These are phyloP conservation scores for Hemileia vastatrix DNA, from an alignment of 1,284 basidiomycete genomes.

Conservation along the genomic window DNA sequence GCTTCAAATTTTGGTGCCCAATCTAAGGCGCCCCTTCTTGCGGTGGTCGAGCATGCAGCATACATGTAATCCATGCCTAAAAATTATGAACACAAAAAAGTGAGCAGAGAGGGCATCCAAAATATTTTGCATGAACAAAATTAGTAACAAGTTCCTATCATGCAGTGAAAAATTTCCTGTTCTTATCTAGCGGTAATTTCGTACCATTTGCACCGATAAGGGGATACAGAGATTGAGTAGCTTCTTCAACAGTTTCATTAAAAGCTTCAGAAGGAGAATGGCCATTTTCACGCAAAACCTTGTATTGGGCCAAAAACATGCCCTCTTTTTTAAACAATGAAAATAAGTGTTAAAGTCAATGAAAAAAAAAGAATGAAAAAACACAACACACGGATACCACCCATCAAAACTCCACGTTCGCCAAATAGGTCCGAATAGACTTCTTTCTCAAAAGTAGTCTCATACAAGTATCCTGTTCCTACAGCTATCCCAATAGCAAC, in stretches of 20 bases:
- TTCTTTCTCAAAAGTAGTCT: constrained; percentile 99
- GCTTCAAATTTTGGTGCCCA: constrained; percentile 96
- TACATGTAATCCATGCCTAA: constrained; percentile 97
- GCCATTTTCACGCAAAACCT: constrained; percentile 95
- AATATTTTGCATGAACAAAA: constrained; percentile 11
- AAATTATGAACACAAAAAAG: background rate
- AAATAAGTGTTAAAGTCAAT: background rate
- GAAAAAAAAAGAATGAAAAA: background rate
- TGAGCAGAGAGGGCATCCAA: constrained; percentile 20
- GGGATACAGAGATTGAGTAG: constrained; percentile 95
- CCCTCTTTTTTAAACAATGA: constrained; percentile 57
- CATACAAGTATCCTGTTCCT: constrained; percentile 93
- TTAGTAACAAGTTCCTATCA: background rate
- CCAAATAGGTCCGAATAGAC: constrained; percentile 99
- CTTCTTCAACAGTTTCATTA: constrained; percentile 99
- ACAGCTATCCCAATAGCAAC: constrained; percentile 87
- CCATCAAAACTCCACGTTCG: constrained; percentile 99
- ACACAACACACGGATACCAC: constrained; percentile 71
- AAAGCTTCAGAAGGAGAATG: constrained; percentile 97
- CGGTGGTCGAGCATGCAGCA: constrained; percentile 89
- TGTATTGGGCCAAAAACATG: constrained; percentile 98
- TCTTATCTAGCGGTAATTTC: background rate
- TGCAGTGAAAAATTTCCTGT: too few species aligned
- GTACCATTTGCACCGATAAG: constrained; percentile 80
- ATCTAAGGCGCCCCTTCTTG: constrained; percentile 77